These are phyloP conservation scores for Podaxis mareebaensis DNA, from an alignment of 768 basidiomycete species.

Conservation along the genomic window DNA sequence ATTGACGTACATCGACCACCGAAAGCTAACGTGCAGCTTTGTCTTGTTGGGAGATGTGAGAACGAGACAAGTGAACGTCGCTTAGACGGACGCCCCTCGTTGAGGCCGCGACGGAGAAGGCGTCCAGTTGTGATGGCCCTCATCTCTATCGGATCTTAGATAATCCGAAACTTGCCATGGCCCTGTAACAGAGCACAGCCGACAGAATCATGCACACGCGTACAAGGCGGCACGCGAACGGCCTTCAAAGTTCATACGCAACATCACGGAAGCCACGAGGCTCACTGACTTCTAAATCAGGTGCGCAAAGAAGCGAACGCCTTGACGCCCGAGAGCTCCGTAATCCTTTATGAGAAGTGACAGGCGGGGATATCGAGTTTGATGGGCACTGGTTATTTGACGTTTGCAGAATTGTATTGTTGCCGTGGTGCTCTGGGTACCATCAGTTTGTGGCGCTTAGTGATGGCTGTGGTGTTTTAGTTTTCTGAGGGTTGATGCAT, in stretches of 20 bases:
- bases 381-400: neutral
- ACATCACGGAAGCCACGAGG: neutral
- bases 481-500: no score
- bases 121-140: no score
- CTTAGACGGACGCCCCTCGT: neutral
- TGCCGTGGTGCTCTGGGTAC: neutral
- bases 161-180: no score
- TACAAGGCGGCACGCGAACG: no score
- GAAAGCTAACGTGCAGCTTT: neutral
- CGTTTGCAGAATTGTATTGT: neutral
- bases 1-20: neutral
- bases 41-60: neutral
- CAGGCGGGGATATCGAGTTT: neutral
- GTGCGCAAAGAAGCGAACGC: neutral
- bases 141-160: no score
- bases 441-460: neutral
- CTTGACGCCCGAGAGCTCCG: neutral
- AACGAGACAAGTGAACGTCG: neutral
- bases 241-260: neutral
- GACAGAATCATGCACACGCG: neutral
- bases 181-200: no score
- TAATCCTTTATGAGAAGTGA: no score
- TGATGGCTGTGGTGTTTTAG: no score
- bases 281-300: neutral
- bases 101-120: neutral